Percentiles rank a stretch among this genome's conserved stretches.
Evolutionary conservation across 2,329 filamentous ascomycete species (phyloP).

Genomic region (Emergomyces orientalis): DNA sequence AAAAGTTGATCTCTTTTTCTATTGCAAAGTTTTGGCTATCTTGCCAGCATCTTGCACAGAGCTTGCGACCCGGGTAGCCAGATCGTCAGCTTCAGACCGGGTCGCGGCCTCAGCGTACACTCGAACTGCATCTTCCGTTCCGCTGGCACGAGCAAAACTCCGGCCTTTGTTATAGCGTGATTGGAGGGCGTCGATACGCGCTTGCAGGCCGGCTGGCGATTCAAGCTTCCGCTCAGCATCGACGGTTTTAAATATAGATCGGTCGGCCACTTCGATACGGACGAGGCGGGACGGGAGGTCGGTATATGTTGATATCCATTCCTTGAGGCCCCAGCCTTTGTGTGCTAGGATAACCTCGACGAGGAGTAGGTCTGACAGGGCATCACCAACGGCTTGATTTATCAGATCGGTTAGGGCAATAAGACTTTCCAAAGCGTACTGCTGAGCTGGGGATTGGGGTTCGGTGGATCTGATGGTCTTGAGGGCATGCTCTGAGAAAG

Average conservation of each 20-base stretch:
- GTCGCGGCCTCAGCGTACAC: conserved; percentile 94
- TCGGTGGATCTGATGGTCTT: conserved; percentile 68
- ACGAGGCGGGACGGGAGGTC: conserved; percentile 94
- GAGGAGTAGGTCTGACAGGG: conserved; percentile 88
- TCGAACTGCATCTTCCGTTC: conserved; percentile 90
- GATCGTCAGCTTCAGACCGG: conserved; percentile 78
- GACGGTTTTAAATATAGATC: conserved; percentile 80
- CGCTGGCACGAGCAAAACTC: conserved; percentile 83
- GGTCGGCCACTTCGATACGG: conserved; percentile 79
- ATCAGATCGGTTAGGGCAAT: conserved; percentile 79
- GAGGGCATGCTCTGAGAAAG: conserved; percentile 80
- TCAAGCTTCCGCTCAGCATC: conserved; percentile 85
- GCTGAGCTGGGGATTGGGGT: conserved; percentile 84
- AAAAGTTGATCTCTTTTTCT: neutral
- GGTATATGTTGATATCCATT: conserved; percentile 88
- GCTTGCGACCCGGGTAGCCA: conserved; percentile 71
- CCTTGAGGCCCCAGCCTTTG: conserved; percentile 79
- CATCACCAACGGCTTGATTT: conserved; percentile 96
- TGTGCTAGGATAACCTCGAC: conserved; percentile 94
- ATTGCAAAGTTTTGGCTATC: conserved; percentile 3
- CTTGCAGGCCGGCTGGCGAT: conserved; percentile 68
- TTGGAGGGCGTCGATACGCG: conserved; percentile 76
- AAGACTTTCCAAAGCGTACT: conserved; percentile 77
- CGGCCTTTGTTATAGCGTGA: conserved; percentile 85
- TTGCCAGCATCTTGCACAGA: conserved; percentile 56